Evolutionary conservation across 768 basidiomycete species (phyloP).

Genomic region (Vararia minispora): DNA sequence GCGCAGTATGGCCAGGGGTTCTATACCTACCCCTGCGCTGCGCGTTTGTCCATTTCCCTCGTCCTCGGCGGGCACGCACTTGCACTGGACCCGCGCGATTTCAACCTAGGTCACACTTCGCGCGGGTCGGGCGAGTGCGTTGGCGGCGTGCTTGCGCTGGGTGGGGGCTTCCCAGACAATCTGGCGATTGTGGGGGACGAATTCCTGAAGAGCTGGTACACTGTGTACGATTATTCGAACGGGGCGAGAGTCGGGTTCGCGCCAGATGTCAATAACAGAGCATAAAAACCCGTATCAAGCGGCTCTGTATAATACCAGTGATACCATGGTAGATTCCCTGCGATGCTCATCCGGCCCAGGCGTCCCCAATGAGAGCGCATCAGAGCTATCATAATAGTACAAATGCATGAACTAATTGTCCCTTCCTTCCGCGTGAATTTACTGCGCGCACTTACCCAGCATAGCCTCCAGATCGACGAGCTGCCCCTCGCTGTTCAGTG

Average conservation of each 20-base stretch:
- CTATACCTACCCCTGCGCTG: slow-evolving; percentile 44
- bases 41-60: slow-evolving; percentile 26
- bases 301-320: too few species aligned
- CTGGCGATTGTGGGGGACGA: slow-evolving; percentile 53
- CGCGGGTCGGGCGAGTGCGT: slow-evolving; percentile 38
- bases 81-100: slow-evolving; percentile 34
- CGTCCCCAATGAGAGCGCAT: too few species aligned
- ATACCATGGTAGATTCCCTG: too few species aligned
- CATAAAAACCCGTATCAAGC: too few species aligned
- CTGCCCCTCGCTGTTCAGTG: slow-evolving; percentile 52
- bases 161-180: slow-evolving; percentile 33
- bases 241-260: slow-evolving; percentile 46
- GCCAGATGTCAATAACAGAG: slow-evolving; percentile 39
- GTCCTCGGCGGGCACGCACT: slow-evolving; percentile 32
- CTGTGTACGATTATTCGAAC: slow-evolving; percentile 47
- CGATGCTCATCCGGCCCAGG: too few species aligned
- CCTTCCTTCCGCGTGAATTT: too few species aligned
- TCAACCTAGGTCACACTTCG: slow-evolving; percentile 38
- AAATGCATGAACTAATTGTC: too few species aligned
- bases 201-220: slow-evolving; percentile 61
- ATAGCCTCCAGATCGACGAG: slow-evolving; percentile 43
- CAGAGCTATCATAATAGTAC: too few species aligned
- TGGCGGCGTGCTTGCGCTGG: slow-evolving; percentile 40
- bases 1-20: slow-evolving; percentile 35
- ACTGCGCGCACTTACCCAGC: too few species aligned